A percentile compares a stretch with the other conserved stretches of the same genome.
These are phyloP conservation scores for Rauvolfia tetraphylla DNA, from an alignment of 257 asterid species.

Conservation along the genomic window DNA sequence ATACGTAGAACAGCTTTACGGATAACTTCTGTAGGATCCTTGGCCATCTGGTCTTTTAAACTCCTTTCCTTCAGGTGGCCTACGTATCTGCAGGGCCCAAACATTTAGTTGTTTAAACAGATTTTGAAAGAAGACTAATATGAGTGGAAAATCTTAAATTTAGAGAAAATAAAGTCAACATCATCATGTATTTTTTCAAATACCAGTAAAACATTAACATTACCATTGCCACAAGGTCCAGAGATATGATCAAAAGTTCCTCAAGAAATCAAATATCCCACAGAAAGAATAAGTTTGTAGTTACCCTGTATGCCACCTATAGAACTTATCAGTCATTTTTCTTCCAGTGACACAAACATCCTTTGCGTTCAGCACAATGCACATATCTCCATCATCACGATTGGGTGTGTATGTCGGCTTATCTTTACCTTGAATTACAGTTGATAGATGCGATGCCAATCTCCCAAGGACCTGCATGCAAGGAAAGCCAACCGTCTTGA, in stretches of 20 bases:
- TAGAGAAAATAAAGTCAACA: background rate
- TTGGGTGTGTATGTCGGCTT: constrained; percentile 83
- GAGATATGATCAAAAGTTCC: background rate
- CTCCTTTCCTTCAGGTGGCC: constrained; percentile 96
- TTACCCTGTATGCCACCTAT: constrained; percentile 94
- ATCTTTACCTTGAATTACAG: constrained; percentile 95
- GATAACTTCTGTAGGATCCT: constrained; percentile 96
- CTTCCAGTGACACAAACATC: constrained; percentile 88
- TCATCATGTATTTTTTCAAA: background rate
- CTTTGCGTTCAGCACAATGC: constrained; percentile 81
- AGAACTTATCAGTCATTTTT: constrained; percentile 88
- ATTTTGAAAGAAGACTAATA: background rate
- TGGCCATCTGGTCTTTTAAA: constrained; percentile 95
- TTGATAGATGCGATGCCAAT: constrained; percentile 83
- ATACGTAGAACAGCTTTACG: constrained; percentile 93
- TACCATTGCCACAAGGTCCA: background rate
- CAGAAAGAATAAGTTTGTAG: constrained; percentile 13
- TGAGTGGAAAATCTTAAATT: background rate
- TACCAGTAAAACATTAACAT: background rate
- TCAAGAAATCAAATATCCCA: constrained; percentile 9
- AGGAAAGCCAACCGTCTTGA: constrained; percentile 3
- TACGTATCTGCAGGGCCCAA: constrained; percentile 48
- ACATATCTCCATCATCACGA: constrained; percentile 85
- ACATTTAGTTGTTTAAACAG: constrained; percentile 1
- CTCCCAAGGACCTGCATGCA: constrained; percentile 74